These are phyloP conservation scores for Hypoxylon lenormandii DNA, from an alignment of 495 filamentous ascomycete genomes.

Conservation along the genomic window DNA sequence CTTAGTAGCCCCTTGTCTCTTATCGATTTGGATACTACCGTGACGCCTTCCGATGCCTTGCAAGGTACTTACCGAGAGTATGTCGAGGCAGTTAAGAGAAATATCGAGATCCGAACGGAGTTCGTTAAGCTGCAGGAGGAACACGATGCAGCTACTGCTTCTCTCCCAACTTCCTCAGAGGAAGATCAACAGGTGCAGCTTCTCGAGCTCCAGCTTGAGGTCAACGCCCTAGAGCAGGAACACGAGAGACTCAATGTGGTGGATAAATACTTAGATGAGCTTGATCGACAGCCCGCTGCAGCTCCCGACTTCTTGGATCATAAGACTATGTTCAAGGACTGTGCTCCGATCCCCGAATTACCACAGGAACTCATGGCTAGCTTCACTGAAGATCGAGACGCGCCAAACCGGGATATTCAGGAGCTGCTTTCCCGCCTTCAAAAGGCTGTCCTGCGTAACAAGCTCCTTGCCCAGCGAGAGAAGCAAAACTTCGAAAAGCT, in stretches of 20 bases:
- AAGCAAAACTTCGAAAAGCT: slow-evolving; percentile 70
- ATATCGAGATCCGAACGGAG: slow-evolving; percentile 66
- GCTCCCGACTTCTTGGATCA: slow-evolving; percentile 62
- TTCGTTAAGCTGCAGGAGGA: slow-evolving; percentile 54
- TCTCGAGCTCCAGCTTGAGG: slow-evolving; percentile 64
- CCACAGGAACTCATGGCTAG: slow-evolving; percentile 62
- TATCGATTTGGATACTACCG: slow-evolving; percentile 44
- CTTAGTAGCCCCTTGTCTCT: slow-evolving; percentile 55
- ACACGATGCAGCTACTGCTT: slow-evolving; percentile 35
- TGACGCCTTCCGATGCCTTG: slow-evolving; percentile 37
- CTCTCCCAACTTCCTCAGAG: slow-evolving; percentile 22
- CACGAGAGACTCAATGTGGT: slow-evolving; percentile 64
- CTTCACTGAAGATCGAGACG: slow-evolving; percentile 51
- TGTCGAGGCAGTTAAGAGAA: slow-evolving; percentile 68
- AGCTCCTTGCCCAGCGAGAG: slow-evolving; percentile 70
- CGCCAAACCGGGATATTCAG: slow-evolving; percentile 54
- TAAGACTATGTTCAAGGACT: slow-evolving; percentile 57
- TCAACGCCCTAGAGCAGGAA: slow-evolving; percentile 64
- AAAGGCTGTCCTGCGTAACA: slow-evolving; percentile 72
- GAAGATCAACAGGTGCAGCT: slow-evolving; percentile 48
- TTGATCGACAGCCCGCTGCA: slow-evolving; percentile 68
- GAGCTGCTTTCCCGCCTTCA: slow-evolving; percentile 71
- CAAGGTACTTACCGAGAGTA: slow-evolving; percentile 63
- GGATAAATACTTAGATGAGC: slow-evolving; percentile 57
- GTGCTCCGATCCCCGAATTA: slow-evolving; percentile 60